phyloP scores from a whole-genome alignment of 345 rosid species.

The Lepidium sativum region DNA sequence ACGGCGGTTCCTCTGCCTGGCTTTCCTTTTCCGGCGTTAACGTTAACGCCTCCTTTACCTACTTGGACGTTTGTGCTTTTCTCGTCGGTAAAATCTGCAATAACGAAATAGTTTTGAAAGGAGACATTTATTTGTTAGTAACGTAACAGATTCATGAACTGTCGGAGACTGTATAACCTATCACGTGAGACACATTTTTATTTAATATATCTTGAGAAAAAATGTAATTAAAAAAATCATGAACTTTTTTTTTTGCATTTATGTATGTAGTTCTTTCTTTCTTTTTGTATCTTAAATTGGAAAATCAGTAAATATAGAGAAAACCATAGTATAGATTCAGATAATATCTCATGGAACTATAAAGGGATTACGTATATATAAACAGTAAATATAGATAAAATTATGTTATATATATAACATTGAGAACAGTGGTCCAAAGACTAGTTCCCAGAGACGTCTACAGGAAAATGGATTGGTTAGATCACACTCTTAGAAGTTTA shows the following conservation, averaged over 20 bases:
- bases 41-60: slow-evolving; percentile 33
- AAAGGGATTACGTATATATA: not conserved
- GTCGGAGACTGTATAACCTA: not conserved
- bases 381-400: too few relatives aligned
- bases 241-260: not conserved
- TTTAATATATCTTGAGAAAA: not conserved
- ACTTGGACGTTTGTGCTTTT: slow-evolving; percentile 48
- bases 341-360: not conserved
- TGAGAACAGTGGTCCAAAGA: not conserved
- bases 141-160: not conserved
- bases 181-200: not conserved
- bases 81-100: slow-evolving; percentile 46
- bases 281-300: not conserved
- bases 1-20: slow-evolving; percentile 53
- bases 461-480: too few relatives aligned
- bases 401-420: too few relatives aligned
- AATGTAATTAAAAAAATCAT: not conserved
- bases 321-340: not conserved
- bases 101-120: not conserved
- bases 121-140: not conserved
- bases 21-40: slow-evolving; percentile 37
- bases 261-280: not conserved
- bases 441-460: too few relatives aligned
- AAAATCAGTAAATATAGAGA: not conserved
- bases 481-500: too few relatives aligned